Evolutionary conservation across 768 basidiomycete species (phyloP).

Genomic region (Mrakia blollopis): DNA sequence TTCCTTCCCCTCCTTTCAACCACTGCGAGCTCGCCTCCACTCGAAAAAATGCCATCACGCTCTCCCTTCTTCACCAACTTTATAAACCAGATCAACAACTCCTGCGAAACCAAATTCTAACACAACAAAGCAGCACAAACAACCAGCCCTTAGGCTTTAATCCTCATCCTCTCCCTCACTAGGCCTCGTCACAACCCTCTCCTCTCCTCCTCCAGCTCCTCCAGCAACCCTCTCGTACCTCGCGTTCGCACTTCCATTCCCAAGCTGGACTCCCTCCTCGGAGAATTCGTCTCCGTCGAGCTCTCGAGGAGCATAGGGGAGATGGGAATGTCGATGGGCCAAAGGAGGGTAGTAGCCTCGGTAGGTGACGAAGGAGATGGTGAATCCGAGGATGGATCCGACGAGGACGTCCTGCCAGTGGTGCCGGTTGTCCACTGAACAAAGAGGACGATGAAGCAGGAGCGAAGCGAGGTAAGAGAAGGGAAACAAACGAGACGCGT

Average conservation of each 20-base stretch:
- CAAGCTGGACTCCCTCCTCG: background rate
- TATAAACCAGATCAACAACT: too few species aligned
- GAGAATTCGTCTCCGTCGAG: conserved; percentile 7
- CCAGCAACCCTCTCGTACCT: conserved; percentile 14
- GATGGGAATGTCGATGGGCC: conserved; percentile 58
- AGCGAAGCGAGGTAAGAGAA: conserved; percentile 44
- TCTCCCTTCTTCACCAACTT: too few species aligned
- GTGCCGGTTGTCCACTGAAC: conserved; percentile 70
- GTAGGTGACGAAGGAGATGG: conserved; percentile 68
- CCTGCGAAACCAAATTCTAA: too few species aligned
- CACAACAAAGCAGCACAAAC: too few species aligned
- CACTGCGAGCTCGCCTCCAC: too few species aligned
- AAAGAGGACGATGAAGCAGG: conserved; percentile 54
- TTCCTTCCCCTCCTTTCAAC: too few species aligned
- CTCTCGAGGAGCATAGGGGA: conserved; percentile 58
- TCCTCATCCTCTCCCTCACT: conserved; percentile 13
- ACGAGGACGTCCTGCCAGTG: conserved; percentile 89
- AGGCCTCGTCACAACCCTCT: conserved; percentile 23
- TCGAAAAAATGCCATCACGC: too few species aligned
- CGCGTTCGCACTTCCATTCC: background rate
- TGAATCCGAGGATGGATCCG: conserved; percentile 68
- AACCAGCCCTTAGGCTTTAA: too few species aligned
- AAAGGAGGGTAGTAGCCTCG: conserved; percentile 67
- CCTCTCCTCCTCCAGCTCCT: background rate
- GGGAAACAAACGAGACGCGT: background rate